Evolutionary conservation across 305 asterid genomes (phyloP), one percentile per base, ranked within the genome.

Genomic region (Fraxinus albicans): DNA sequence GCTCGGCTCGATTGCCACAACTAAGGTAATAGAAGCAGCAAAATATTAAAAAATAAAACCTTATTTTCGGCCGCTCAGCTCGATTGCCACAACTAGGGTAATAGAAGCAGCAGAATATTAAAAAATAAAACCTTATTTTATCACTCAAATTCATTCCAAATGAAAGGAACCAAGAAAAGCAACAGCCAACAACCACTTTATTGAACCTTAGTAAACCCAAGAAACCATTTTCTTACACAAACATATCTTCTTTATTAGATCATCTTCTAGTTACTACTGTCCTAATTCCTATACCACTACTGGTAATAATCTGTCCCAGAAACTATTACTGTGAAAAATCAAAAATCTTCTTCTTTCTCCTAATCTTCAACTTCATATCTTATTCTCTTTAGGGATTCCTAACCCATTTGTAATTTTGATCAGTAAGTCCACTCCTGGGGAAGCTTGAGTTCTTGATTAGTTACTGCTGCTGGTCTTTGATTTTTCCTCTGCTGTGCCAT

Each of bases 351-450:
- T 47, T 47, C 74, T 29, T 12, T 67, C n/a, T 8, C 74, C 38
- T 67, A 67, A 67, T 67, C 74, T 27, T 67, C 38, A 67, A 67
- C 74, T 27, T 67, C 74, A 65, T 25, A 23, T 63, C 73, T 19
- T 10, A 8, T 8, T 47, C n/a, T 63, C 33, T 8, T 21, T 63
- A 63, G 72, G 21, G 72, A 8, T 21, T 63, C 21, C 31, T 8
- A 19, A 23, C 34, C 29, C 73, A 63, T 63, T 23, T 8, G 73
- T 63, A 63, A 23, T 23, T 23, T 63, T 63, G 73, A 25, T 67
- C 74, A 67, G 74, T 67, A 67, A 3, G 74, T 89, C 92, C 92
- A 89, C 58, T 89, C 92, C 42, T 85, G 93, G 5, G 90, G 89
- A 23, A 88, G 90, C 79, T 86, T 79, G 8, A 90, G 58, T 4